Base-by-base conservation (phyloP, 495 filamentous ascomycete genomes). In the Neurospora sp. region DNA sequence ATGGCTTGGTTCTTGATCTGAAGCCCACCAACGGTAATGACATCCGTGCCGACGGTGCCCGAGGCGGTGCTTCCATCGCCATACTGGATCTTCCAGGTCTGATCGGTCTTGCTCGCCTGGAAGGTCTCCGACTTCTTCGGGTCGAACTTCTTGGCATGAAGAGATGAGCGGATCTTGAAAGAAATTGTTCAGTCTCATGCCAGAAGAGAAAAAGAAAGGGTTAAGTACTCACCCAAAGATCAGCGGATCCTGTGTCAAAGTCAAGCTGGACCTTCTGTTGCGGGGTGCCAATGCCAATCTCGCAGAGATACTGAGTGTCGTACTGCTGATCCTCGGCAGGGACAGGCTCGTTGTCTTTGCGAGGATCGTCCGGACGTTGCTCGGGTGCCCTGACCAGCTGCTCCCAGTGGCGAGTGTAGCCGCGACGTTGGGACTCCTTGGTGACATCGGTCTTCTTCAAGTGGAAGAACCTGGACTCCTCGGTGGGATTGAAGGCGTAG, bases 181-280 rank as follows among this genome's bases (percentile, higher is more conserved):
- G 73, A 69, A 59, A 61, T 53, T 72, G 22, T 73, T 72, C 16
- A n/a, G 35, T 39, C 3, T 39, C 3, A 35, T 45, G n/a, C 8
- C 45, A 69, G 53, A 35, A 31, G 10, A 8, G 31, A 65, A 69
- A 41, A 12, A 6, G 31, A 10, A 42, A 4, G 20, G 37, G 4
- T 39, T 20, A 14, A 17, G 27, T 65, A 76, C 86, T 73, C 84
- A 94, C 91, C 92, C 91, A 95, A 45, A 93, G 84, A 85, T 94
- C 92, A 8, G 90, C 84, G 61, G 90, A 92, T 12, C 91, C 92
- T 39, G 92, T 93, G 80, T 95, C 92, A 75, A 94, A 93, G 77
- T 93, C 89, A 68, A 94, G 77, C 69, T 82, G 86, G 71, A 93
- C 70, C 45, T 80, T 89, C 83, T 94, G 91, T 3, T 84, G 82